Evolutionary conservation across 768 basidiomycete genomes (phyloP).

Genomic region (Artomyces pyxidatus): DNA sequence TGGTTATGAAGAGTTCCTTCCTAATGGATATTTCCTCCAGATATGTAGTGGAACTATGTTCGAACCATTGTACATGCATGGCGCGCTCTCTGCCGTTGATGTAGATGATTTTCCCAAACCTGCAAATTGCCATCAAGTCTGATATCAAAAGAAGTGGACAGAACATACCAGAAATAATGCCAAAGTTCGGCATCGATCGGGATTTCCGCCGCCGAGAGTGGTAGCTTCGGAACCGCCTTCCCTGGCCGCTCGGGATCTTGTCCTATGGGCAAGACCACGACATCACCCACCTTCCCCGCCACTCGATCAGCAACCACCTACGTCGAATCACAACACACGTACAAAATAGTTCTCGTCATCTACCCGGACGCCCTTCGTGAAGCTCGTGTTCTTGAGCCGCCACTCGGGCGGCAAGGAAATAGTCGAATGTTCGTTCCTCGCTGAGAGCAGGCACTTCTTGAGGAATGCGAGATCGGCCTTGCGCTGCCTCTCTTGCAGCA

Average conservation of each 20-base stretch:
- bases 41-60: constrained; percentile 58
- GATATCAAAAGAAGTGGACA: not conserved
- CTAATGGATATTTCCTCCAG: constrained; percentile 51
- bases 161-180: constrained; percentile 55
- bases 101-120: constrained; percentile 62
- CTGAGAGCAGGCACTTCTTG: not conserved
- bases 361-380: not conserved
- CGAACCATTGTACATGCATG: constrained; percentile 69
- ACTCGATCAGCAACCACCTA: not conserved
- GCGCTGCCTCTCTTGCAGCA: not conserved
- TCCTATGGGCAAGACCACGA: constrained; percentile 43
- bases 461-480: constrained; percentile 1
- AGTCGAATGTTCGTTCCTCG: not conserved
- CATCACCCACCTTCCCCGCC: constrained; percentile 51
- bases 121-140: constrained; percentile 19
- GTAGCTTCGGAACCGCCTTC: constrained; percentile 27
- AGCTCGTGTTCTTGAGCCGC: not conserved
- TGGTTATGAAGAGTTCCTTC: constrained; percentile 57
- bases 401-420: not conserved
- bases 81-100: constrained; percentile 34
- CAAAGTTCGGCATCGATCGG: constrained; percentile 34
- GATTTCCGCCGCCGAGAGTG: constrained; percentile 26
- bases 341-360: constrained; percentile 23
- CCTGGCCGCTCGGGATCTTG: constrained; percentile 21
- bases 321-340: constrained; percentile 17